Conservation (phyloP, 2,329 filamentous ascomycete genomes). For the Pseudogymnoascus sp. region DNA sequence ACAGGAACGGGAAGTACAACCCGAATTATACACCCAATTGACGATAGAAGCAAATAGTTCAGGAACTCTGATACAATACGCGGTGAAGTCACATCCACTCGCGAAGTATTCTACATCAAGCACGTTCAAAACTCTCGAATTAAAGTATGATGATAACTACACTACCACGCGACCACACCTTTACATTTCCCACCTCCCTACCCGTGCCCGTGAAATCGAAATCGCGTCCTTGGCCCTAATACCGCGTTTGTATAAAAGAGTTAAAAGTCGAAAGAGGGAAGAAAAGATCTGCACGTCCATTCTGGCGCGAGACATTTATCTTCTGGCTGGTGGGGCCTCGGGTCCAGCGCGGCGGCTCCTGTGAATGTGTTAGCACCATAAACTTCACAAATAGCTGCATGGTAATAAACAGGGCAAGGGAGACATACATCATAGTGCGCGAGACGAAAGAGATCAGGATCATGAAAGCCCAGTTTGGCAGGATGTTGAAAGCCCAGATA, state of each 20-base stretch:
- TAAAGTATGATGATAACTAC: not conserved
- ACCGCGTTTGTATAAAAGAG: conserved; percentile 1
- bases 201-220: not conserved
- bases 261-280: not conserved
- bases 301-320: not conserved
- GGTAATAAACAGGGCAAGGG: not conserved
- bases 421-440: conserved; percentile 67
- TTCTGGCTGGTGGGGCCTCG: not conserved
- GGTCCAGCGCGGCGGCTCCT: not conserved
- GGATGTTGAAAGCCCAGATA: conserved; percentile 56
- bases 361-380: not conserved
- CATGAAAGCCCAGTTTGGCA: conserved; percentile 74
- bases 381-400: not conserved
- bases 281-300: not conserved
- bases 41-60: not conserved
- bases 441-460: conserved; percentile 64
- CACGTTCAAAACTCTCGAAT: not conserved
- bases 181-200: not conserved
- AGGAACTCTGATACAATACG: not conserved
- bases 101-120: not conserved
- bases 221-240: not conserved
- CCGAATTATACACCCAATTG: not conserved
- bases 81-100: not conserved
- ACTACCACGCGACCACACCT: not conserved
- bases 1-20: not conserved